Evolutionary conservation across 768 basidiomycete species (phyloP).

Genomic region (Leucocoprinus birnbaumii): DNA sequence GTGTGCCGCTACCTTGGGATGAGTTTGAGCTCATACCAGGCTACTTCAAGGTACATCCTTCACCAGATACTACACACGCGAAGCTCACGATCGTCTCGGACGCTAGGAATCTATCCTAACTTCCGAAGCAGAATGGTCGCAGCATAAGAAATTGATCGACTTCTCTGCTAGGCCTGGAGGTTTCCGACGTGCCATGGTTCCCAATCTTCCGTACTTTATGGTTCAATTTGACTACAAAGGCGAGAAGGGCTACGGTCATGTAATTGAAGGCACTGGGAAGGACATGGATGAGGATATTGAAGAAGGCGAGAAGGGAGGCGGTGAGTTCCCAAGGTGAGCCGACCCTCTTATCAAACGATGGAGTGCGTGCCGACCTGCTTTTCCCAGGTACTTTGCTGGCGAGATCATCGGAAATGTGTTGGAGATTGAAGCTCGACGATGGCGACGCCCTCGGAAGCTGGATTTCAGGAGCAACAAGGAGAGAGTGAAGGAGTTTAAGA

Average conservation of each 20-base stretch:
- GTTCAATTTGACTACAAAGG: constrained; percentile 98
- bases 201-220: constrained; percentile 98
- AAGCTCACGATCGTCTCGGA: background rate
- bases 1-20: constrained; percentile 88
- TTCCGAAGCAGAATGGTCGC: constrained; percentile 96
- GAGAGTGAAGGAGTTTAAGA: constrained; percentile 66
- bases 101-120: constrained; percentile 86
- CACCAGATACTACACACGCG: background rate
- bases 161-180: constrained; percentile 89
- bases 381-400: constrained; percentile 81
- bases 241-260: constrained; percentile 96
- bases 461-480: constrained; percentile 71
- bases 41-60: constrained; percentile 75
- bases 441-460: constrained; percentile 76
- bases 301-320: constrained; percentile 88
- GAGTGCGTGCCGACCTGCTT: constrained; percentile 2
- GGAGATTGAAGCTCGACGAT: constrained; percentile 81
- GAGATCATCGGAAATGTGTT: constrained; percentile 94
- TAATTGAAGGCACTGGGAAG: constrained; percentile 88
- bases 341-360: background rate
- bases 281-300: constrained; percentile 61
- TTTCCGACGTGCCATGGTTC: constrained; percentile 92
- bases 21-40: constrained; percentile 85
- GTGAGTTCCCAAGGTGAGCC: constrained; percentile 82
- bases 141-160: constrained; percentile 96